Base-by-base conservation (phyloP, 2,329 filamentous ascomycete genomes). In the Colletotrichum eremochloae region DNA sequence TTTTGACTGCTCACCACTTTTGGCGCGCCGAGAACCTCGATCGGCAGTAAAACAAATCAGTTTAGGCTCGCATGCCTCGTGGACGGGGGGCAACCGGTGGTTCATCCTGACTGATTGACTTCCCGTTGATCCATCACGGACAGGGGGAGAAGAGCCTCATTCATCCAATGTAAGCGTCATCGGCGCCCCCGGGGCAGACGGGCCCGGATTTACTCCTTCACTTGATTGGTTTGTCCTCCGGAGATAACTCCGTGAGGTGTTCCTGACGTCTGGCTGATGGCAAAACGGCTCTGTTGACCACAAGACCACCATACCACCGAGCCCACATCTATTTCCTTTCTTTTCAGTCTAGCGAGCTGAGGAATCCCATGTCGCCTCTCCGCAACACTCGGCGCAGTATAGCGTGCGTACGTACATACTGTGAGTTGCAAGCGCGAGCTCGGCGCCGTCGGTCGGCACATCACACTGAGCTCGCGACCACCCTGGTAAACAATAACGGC, bases 111-210 rank as follows among this genome's bases (percentile, higher is more conserved):
- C 24, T 4, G n/a, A 63, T 36, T 56, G n/a, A 53, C 29, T 52
- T 29, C 48, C 18, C 15, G n/a, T 9, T n/a, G n/a, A 46, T 53
- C 33, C 53, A 56, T 44, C 18, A 38, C 60, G 60, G 24, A 42
- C 53, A 24, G 12, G 46, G 11, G 29, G 29, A 14, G n/a, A 52
- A 46, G 33, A 31, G 33, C 53, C 48, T 61, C 60, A 42, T 20
- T 20, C 46, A 24, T 42, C 55, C 60, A 29, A 57, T 70, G 55
- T 72, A 70, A 61, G 70, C 70, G 66, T 72, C 70, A 72, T 72
- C 29, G 15, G 24, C 38, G 61, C 24, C 29, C 36, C 46, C 31
- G 58, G 42, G 58, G 42, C 36, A 15, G 20, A 63, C 52, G 64
- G 55, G 52, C 50, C 64, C 57, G 42, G 38, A 60, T 38, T 38